These are phyloP conservation scores for Psilocybe mexicana DNA, from an alignment of 1,284 basidiomycete genomes.

Conservation along the genomic window DNA sequence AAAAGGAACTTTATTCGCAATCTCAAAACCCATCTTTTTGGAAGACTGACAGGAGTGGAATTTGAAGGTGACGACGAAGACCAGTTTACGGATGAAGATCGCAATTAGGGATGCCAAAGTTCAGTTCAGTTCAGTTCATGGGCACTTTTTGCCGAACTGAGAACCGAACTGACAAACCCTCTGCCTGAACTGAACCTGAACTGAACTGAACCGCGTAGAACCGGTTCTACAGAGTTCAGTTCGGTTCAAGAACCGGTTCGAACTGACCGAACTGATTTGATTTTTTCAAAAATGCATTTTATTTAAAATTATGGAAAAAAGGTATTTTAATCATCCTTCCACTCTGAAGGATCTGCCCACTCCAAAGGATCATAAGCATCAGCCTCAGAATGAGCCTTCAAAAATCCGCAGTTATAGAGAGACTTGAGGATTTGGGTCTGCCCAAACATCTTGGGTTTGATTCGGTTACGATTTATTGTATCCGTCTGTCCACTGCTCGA, in stretches of 20 bases:
- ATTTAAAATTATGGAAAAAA: conserved; percentile 1
- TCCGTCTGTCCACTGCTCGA: conserved; percentile 19
- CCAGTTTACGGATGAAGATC: conserved; percentile 17
- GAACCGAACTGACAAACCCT: not conserved
- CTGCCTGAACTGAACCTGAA: conserved; percentile 3
- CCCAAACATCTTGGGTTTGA: conserved; percentile 14
- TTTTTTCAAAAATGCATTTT: not conserved
- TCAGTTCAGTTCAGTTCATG: too few relatives aligned
- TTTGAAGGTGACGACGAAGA: conserved; percentile 13
- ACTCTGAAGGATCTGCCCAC: too few relatives aligned
- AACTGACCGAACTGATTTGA: conserved; percentile 7
- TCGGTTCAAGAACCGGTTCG: conserved; percentile 9
- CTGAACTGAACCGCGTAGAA: conserved; percentile 10
- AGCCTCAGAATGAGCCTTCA: conserved; percentile 12
- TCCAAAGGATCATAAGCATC: not conserved
- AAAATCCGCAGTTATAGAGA: conserved; percentile 18
- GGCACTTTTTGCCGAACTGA: too few relatives aligned
- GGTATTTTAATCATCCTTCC: not conserved
- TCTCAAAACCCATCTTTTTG: conserved; percentile 25
- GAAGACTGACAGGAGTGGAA: not conserved
- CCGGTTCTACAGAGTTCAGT: conserved; percentile 11
- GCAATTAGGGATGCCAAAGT: not conserved
- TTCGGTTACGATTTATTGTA: conserved; percentile 14
- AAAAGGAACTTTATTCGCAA: conserved; percentile 16
- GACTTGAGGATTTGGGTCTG: conserved; percentile 20